These are phyloP conservation scores for Glycyrrhiza uralensis DNA, from an alignment of 306 rosid genomes.

Conservation along the genomic window DNA sequence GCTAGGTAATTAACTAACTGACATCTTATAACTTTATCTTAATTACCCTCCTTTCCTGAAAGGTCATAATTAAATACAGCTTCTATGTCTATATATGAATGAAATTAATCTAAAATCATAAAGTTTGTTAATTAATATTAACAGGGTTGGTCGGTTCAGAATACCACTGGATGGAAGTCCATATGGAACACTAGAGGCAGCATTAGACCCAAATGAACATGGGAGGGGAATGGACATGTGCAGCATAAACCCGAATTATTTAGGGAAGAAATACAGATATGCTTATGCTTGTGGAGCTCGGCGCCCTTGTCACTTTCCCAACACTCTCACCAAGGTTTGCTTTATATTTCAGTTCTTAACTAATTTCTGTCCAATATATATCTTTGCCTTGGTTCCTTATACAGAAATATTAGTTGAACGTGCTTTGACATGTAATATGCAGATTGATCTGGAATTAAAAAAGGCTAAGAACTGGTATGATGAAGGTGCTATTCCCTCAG, in stretches of 20 bases:
- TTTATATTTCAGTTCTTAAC: neutral
- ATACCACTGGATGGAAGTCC: conserved; percentile 80
- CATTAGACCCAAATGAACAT: conserved; percentile 84
- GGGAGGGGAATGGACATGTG: conserved; percentile 98
- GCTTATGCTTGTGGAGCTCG: conserved; percentile 96
- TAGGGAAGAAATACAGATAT: conserved; percentile 80
- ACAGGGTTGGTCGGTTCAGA: conserved; percentile 85
- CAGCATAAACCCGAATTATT: conserved; percentile 67
- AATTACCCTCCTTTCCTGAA: neutral
- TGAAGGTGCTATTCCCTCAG: conserved; percentile 82
- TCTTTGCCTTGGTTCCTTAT: neutral
- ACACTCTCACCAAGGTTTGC: conserved; percentile 80
- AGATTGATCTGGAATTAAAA: conserved; percentile 69
- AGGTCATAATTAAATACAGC: neutral
- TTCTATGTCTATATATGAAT: neutral
- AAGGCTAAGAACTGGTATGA: conserved; percentile 81
- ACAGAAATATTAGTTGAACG: neutral
- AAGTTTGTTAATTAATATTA: neutral
- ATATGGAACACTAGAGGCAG: conserved; percentile 69
- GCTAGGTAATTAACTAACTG: conserved; percentile 59
- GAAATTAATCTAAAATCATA: neutral
- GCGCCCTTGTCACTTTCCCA: conserved; percentile 96
- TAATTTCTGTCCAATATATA: neutral
- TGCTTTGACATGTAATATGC: conserved; percentile 11
- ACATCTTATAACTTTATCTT: neutral